Conservation (phyloP, 441 rosid species). For the Macaranga tanarius region DNA sequence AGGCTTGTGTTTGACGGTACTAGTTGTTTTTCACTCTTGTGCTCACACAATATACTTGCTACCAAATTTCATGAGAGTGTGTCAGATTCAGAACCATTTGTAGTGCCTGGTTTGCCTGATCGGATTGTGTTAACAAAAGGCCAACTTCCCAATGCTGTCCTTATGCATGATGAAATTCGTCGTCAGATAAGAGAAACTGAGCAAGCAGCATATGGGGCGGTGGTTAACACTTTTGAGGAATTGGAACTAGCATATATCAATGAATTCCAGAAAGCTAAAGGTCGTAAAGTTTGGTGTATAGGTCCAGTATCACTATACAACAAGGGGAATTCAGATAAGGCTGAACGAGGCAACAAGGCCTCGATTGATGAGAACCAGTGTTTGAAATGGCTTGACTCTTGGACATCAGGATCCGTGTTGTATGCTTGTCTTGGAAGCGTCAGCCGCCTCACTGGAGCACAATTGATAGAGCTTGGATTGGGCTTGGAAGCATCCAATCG, state of each 20-base stretch:
- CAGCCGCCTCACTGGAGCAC: conserved; percentile 15
- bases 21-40: conserved; percentile 31
- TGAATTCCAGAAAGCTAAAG: conserved; percentile 16
- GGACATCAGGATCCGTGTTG: conserved; percentile 29
- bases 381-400: conserved; percentile 35
- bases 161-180: background rate
- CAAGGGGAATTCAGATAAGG: conserved; percentile 7
- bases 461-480: conserved; percentile 30
- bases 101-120: conserved; percentile 39
- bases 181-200: conserved; percentile 14
- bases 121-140: conserved; percentile 29
- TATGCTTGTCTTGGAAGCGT: conserved; percentile 39
- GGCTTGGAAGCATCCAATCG: conserved; percentile 34
- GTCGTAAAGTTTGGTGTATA: conserved; percentile 29
- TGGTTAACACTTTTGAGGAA: conserved; percentile 30
- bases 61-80: conserved; percentile 24
- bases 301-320: conserved; percentile 35
- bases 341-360: conserved; percentile 25
- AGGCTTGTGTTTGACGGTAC: conserved; percentile 35
- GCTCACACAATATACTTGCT: conserved; percentile 27
- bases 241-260: conserved; percentile 26
- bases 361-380: conserved; percentile 21
- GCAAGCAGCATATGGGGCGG: conserved; percentile 20
- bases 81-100: conserved; percentile 29
- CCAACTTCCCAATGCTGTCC: conserved; percentile 29